Evolutionary conservation across 805 yeast species (phyloP).

Genomic region (Saccharomycopsis fibuligera): DNA sequence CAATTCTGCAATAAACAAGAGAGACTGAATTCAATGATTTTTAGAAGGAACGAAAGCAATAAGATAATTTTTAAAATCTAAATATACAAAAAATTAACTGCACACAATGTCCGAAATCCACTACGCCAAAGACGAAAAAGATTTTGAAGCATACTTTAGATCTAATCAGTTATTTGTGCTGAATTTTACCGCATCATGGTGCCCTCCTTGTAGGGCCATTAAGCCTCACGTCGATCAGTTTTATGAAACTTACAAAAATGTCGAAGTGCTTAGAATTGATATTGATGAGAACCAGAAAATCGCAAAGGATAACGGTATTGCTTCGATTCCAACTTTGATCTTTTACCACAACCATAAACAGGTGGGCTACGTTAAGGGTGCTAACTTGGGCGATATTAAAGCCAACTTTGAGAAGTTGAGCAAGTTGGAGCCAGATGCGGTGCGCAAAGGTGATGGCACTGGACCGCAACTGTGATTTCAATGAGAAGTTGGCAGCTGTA

Average conservation of each 20-base stretch:
- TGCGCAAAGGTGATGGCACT: slow-evolving; percentile 20
- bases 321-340: slow-evolving; percentile 33
- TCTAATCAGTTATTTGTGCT: slow-evolving; percentile 37
- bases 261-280: slow-evolving; percentile 43
- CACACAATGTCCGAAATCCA: too few species aligned
- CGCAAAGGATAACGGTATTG: slow-evolving; percentile 31
- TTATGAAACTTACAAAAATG: slow-evolving; percentile 28
- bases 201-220: slow-evolving; percentile 49
- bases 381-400: slow-evolving; percentile 29
- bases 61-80: too few species aligned
- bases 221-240: slow-evolving; percentile 40
- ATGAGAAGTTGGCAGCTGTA: too few species aligned
- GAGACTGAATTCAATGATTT: too few species aligned
- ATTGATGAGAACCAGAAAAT: slow-evolving; percentile 35
- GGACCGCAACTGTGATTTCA: too few species aligned
- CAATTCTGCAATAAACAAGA: too few species aligned
- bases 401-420: slow-evolving; percentile 32
- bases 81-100: too few species aligned
- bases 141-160: slow-evolving; percentile 30
- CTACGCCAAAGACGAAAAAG: slow-evolving; percentile 21
- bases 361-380: slow-evolving; percentile 27
- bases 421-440: slow-evolving; percentile 26
- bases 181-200: slow-evolving; percentile 55
- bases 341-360: slow-evolving; percentile 22
- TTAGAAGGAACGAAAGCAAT: too few species aligned